Evolutionary conservation across 257 asterid species (phyloP), one percentile per base, ranked within the genome.

Genomic region (Solanum commersonii): DNA sequence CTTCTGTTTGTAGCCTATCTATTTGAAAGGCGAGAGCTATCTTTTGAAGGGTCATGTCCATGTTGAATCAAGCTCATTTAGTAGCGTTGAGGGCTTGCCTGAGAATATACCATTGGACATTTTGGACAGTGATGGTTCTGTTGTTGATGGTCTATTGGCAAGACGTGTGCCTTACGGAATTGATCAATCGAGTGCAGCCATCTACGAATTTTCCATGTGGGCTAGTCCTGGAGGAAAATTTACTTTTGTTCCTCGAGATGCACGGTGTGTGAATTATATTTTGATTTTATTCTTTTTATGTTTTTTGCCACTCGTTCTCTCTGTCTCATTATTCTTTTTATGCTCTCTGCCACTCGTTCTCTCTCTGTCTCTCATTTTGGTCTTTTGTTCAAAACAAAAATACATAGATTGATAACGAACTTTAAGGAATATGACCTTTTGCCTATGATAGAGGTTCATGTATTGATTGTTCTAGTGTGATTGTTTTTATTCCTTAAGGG

Each of bases 21-120:
- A 93, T 90, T 87, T 97, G 37, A 97, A 92, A 93, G 99, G 97
- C 86, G 97, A 95, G 90, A 95, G 93, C 70, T 97, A 94, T 94
- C 94, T 97, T 88, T 91, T 97, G 88, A 94, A 93, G 87, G 99
- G 99, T 85, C 93, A 88, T 76, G 91, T 95, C 88, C 91, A 91
- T 84, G 93, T 95, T 42, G 94, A 95, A 46, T 68, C 93, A 85
- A 90, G 88, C 63, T 90, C 90, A 79, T 63, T 77, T 84, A 25
- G 76, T 73, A 90, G 83, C 5, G 6, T 31, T 3, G 93, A 87
- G 85, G 89, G 90, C 84, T 87, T 93, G 87, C 98, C 98, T 38
- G 94, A 95, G 84, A 89, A 85, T 87, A 90, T 97, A 89, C 90
- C 92, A 27, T 81, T 97, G 90, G 96, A 93, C 89, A 88, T 95